Evolutionary conservation across 345 rosid species (phyloP), one percentile per base, ranked within the genome.

Genomic region (Gossypium herbaceum): DNA sequence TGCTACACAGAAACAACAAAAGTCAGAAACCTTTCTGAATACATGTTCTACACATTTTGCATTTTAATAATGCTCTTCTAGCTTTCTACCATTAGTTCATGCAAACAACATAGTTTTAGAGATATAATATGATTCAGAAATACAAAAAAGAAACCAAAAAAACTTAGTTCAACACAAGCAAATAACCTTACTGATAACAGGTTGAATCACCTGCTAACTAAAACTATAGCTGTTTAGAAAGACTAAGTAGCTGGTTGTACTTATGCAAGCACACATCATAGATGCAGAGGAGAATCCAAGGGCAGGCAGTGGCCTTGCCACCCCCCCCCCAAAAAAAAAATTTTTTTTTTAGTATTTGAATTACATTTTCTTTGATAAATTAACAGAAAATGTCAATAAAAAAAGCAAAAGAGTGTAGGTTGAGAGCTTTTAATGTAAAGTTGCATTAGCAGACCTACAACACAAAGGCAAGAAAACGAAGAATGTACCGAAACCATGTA

Each of bases 1-100:
- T 74, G 88, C 99, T 95, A 82, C 82, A 86, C 24, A 59, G 12
- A 66, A 43, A 71, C 25, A 77, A 59, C 59, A 81, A 29, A 68
- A 71, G 43, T 74, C 54, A 47, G 41, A 61, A 59, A 62, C 12
- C 25, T n/a, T 54, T 54, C 12, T 54, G 58, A 54, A 19, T 54
- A 54, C 9, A 7, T 2, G 1, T 54, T 54, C 58, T 17, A 54
- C 29, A 54, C 15, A 45, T 6, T 57, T 61, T 68, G 22, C 24
- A 57, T 66, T 67, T 59, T 52, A 56, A 51, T 24, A 68, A 41
- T 25, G 68, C 39, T 68, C 41, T 66, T 60, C 52, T 39, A 16
- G 50, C 44, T 69, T 27, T 34, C 67, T 27, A 56, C 8, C 8
- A 43, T 20, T 39, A 20, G 71, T 20, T 20, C 52, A 47, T 17